These are phyloP conservation scores for Citrus hindsii DNA, from an alignment of 345 rosid species.

Conservation along the genomic window DNA sequence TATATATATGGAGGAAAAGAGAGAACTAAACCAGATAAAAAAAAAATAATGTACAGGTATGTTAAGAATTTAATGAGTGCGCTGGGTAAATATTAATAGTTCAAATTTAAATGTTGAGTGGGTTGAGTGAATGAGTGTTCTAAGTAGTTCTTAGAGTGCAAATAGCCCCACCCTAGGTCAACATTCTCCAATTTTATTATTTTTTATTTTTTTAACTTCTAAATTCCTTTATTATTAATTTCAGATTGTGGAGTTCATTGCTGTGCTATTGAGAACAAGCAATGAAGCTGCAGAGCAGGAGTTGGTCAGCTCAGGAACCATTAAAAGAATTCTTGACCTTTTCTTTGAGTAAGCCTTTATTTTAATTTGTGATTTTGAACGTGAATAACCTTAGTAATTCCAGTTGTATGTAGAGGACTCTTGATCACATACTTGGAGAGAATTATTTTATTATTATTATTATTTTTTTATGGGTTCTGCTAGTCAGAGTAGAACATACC, in stretches of 20 bases:
- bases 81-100: no score
- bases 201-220: neutral
- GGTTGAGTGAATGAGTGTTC: no score
- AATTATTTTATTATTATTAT: no score
- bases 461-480: neutral
- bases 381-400: neutral
- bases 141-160: no score
- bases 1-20: no score
- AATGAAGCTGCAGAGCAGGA: slow-evolving; percentile 84
- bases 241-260: slow-evolving; percentile 96
- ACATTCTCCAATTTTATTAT: no score
- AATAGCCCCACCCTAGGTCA: no score
- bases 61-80: no score
- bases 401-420: neutral
- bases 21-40: no score
- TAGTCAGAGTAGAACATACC: slow-evolving; percentile 8
- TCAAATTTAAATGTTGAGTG: no score
- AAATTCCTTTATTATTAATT: slow-evolving; percentile 18
- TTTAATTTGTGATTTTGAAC: slow-evolving; percentile 11
- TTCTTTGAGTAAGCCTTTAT: slow-evolving; percentile 72
- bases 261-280: slow-evolving; percentile 72
- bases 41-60: no score
- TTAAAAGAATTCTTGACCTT: slow-evolving; percentile 68
- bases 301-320: slow-evolving; percentile 76
- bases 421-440: slow-evolving; percentile 1